phyloP scores from a whole-genome alignment of 2,329 filamentous ascomycete species.

The Talaromyces pinophilus region DNA sequence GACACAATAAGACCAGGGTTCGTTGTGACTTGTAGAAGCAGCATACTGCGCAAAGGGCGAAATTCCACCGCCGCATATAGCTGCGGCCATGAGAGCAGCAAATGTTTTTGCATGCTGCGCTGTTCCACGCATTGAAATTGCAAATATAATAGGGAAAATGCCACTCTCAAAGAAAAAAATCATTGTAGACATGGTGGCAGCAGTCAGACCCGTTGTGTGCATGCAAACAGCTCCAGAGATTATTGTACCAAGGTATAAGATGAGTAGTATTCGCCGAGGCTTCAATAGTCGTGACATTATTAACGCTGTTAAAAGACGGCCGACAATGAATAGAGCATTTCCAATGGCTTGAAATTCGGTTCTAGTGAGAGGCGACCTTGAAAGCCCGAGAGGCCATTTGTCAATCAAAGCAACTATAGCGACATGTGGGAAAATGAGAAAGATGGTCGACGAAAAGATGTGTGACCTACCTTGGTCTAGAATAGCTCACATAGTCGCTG shows the following conservation, averaged over 20 bases:
- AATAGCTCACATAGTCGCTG: not conserved
- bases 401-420: not conserved
- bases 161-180: constrained; percentile 63
- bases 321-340: constrained; percentile 57
- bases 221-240: constrained; percentile 55
- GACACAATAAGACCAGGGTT: constrained; percentile 50
- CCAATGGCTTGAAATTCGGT: not conserved
- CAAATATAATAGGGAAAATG: constrained; percentile 60
- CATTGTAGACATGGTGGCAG: constrained; percentile 53
- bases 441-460: not conserved
- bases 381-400: not conserved
- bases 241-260: constrained; percentile 56
- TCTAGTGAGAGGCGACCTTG: constrained; percentile 1
- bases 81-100: constrained; percentile 54
- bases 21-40: constrained; percentile 41
- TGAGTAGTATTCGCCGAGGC: constrained; percentile 57
- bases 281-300: constrained; percentile 54
- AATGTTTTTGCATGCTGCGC: constrained; percentile 60
- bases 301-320: constrained; percentile 59
- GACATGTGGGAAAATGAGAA: not conserved
- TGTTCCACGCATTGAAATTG: constrained; percentile 59
- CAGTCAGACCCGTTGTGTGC: constrained; percentile 47
- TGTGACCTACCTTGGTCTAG: not conserved
- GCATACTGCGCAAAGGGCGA: constrained; percentile 58
- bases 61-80: constrained; percentile 57